Base-by-base conservation (phyloP, 2,329 filamentous ascomycete genomes). In the Pseudogymnoascus sp. region DNA sequence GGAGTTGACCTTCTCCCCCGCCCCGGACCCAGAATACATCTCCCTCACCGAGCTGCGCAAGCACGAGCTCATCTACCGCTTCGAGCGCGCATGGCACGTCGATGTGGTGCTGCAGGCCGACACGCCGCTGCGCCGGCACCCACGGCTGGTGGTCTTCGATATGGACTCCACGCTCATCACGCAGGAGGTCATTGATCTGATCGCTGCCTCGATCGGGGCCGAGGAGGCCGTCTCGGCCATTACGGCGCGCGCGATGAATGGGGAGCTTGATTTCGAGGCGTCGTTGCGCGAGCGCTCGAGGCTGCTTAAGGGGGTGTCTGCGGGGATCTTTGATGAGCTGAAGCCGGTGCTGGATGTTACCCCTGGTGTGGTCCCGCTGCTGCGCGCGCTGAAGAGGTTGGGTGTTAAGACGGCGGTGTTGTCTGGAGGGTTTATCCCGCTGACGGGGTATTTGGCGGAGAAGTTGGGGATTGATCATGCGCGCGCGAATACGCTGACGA, bases 161-260 rank as follows among this genome's bases (percentile, higher is more conserved):
- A 99, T 99, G 95, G 95, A 99, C 78, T 95, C 89, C 75, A 99
- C 95, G 0, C 83, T 99, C 65, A 97, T 99, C 74, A 89, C 93
- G 62, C 93, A 99, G 75, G 95, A 99, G 78, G 93, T 97, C 65
- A 97, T 99, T 73, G 95, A 99, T 75, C 87, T 97, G 71, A 87
- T 99, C 64, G 95, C 95, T 3, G 87, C 89, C 62, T 89, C 89
- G 38, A 85, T 96, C 1, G 90, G 91, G 62, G 83, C 96, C n/a
- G 86, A 91, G 69, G 86, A 86, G 62, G 80, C 90, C 70, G 93
- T 99, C 40, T 89, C 91, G 9, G 86, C 88, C 70, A 97, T 99
- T 69, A 99, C 95, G 0, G 88, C 88, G 65, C 88, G 92, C 35
- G 93, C 95, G 36, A 99, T 99, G 95, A 87, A 93, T 69, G 95